phyloP scores from a whole-genome alignment of 768 basidiomycete genomes.

The Rhizopogon vesiculosus region DNA sequence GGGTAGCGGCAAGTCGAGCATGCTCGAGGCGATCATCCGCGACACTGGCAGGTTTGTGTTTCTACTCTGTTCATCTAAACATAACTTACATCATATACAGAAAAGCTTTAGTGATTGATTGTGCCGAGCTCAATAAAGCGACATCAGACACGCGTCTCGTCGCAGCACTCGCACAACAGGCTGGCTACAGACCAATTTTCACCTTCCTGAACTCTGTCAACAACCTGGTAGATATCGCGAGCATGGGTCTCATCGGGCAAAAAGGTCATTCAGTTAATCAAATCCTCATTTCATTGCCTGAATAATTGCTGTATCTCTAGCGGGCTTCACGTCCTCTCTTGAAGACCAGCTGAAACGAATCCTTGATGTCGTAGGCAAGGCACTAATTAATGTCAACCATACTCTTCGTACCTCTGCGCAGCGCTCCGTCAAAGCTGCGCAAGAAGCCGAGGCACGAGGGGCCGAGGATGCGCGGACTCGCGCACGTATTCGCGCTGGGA shows the following conservation, averaged over 20 bases:
- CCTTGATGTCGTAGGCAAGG: slow-evolving; percentile 69
- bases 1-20: slow-evolving; percentile 70
- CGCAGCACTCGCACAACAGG: slow-evolving; percentile 67
- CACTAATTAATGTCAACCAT: slow-evolving; percentile 59
- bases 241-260: slow-evolving; percentile 91
- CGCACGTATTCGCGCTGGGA: slow-evolving; percentile 53
- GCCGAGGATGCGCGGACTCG: slow-evolving; percentile 34
- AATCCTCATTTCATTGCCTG: background rate
- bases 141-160: slow-evolving; percentile 67
- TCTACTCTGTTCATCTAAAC: background rate
- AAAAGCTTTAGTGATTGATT: slow-evolving; percentile 78
- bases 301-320: slow-evolving; percentile 31
- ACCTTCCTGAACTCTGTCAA: slow-evolving; percentile 78
- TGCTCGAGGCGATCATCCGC: slow-evolving; percentile 51
- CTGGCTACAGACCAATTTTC: slow-evolving; percentile 88
- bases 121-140: slow-evolving; percentile 65
- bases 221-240: slow-evolving; percentile 86
- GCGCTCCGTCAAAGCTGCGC: slow-evolving; percentile 33
- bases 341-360: slow-evolving; percentile 82
- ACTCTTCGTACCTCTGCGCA: slow-evolving; percentile 43
- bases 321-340: slow-evolving; percentile 77
- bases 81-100: slow-evolving; percentile 30
- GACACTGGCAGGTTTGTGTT: slow-evolving; percentile 46
- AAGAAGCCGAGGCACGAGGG: slow-evolving; percentile 29
- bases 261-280: slow-evolving; percentile 59